Conservation (phyloP, 2,329 filamentous ascomycete genomes). For the Penicillium sp. region DNA sequence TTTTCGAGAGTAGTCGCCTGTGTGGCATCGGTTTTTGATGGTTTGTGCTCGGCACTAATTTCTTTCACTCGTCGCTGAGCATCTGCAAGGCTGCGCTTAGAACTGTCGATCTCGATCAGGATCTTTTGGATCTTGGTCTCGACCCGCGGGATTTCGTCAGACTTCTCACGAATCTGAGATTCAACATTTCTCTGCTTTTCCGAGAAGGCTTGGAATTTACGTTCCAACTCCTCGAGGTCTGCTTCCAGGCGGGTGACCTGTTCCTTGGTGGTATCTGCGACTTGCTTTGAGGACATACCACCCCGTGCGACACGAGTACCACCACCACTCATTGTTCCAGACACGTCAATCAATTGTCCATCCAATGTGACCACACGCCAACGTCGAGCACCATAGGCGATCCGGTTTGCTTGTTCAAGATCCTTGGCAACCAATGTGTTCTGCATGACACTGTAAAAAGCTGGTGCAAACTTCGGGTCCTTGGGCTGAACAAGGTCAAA, state of each 20-base stretch:
- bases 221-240: conserved; percentile 81
- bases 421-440: conserved; percentile 93
- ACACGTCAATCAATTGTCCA: conserved; percentile 95
- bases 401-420: conserved; percentile 92
- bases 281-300: conserved; percentile 93
- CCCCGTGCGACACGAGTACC: conserved; percentile 87
- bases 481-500: conserved; percentile 93
- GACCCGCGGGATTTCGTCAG: conserved; percentile 75
- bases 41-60: conserved; percentile 75
- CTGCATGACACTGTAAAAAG: conserved; percentile 93
- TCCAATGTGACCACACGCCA: conserved; percentile 97
- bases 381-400: conserved; percentile 88
- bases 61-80: conserved; percentile 83
- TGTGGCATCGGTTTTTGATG: conserved; percentile 75
- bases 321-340: conserved; percentile 97
- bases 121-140: conserved; percentile 93
- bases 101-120: conserved; percentile 81
- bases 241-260: conserved; percentile 83
- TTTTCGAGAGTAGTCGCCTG: conserved; percentile 73
- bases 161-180: conserved; percentile 67
- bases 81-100: conserved; percentile 79
- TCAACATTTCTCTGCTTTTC: conserved; percentile 81
- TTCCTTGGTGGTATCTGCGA: conserved; percentile 82
- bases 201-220: conserved; percentile 80
- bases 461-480: conserved; percentile 80